phyloP scores from a whole-genome alignment of 768 basidiomycete genomes.

The Kondoa subrosea region DNA sequence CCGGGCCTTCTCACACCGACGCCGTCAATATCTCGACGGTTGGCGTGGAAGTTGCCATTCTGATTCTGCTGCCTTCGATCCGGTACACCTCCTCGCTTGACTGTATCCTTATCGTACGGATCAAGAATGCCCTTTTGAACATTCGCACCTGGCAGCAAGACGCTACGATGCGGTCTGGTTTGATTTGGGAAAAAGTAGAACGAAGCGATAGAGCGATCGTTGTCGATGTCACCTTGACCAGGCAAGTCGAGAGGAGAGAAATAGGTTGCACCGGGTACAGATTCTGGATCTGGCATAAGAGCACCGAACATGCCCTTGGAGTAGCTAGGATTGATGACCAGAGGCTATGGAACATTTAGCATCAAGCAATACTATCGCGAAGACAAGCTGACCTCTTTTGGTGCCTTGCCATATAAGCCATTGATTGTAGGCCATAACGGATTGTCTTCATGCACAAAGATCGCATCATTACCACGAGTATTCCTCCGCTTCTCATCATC shows the following conservation, averaged over 20 bases:
- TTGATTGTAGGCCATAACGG: slow-evolving; percentile 74
- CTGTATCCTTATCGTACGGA: slow-evolving; percentile 48
- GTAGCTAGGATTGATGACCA: slow-evolving; percentile 48
- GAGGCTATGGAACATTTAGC: slow-evolving; percentile 41
- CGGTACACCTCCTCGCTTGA: slow-evolving; percentile 10
- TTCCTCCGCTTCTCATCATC: slow-evolving; percentile 75
- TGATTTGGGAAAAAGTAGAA: slow-evolving; percentile 81
- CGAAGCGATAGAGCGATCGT: slow-evolving; percentile 73
- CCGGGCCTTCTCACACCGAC: not conserved
- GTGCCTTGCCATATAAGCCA: slow-evolving; percentile 72
- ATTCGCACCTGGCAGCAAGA: slow-evolving; percentile 56
- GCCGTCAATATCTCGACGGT: slow-evolving; percentile 13
- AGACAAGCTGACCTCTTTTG: slow-evolving; percentile 45
- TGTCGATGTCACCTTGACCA: slow-evolving; percentile 58
- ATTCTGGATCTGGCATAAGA: slow-evolving; percentile 66
- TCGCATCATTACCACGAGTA: slow-evolving; percentile 59
- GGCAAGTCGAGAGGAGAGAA: slow-evolving; percentile 49
- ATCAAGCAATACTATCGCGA: slow-evolving; percentile 1
- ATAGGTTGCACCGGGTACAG: slow-evolving; percentile 81
- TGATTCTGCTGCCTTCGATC: slow-evolving; percentile 4
- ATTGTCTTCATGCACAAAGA: slow-evolving; percentile 72
- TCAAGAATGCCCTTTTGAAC: slow-evolving; percentile 47
- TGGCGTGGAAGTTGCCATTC: slow-evolving; percentile 11
- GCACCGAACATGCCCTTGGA: slow-evolving; percentile 67
- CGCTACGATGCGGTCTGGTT: slow-evolving; percentile 62